Evolutionary conservation across 2,329 filamentous ascomycete species (phyloP), one percentile per base, ranked within the genome.

Genomic region (Sarocladium oryzae): DNA sequence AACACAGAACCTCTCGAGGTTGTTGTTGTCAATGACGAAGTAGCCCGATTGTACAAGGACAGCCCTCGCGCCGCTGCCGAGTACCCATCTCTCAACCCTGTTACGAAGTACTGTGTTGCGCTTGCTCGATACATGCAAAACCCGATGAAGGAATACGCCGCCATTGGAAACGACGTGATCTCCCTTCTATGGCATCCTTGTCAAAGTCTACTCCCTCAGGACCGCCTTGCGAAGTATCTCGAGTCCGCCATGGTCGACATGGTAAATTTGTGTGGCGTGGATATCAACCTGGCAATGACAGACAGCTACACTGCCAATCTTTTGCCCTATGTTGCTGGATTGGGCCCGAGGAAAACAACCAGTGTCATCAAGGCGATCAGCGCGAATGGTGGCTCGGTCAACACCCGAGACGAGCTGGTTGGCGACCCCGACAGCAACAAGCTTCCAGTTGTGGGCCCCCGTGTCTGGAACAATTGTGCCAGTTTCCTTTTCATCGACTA

Each of bases 161-260:
- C 90, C 1, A 79, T 99, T 41, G 91, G 90, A 51, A 88, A 86
- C 60, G 91, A 97, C 62, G 83, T 97, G 54, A 75, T 85, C 11
- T 95, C 92, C 1, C 79, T 99, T 54, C 81, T 84, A 18, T 96
- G 96, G 68, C 90, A 96, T 59, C 82, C 88, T 3, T 91, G 90
- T 60, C 93, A 99, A 66, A 86, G 91, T 55, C 79, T 96, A 26
- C 77, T 99, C 13, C 86, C 91, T 0, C 82, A 90, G 54, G 92
- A 97, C 33, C 91, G 95, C 71, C 77, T 99, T 35, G 73, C 85
- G 55, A 90, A 88, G 65, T 83, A 89, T 54, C 78, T 99, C 15
- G 93, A 99, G 62, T 95, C 88, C n/a, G 89, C 92, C 40, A 88
- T 99, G 82, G 92, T 99, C 10, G 93, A 99, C 65, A 96, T 96